Percentiles rank a stretch among this genome's conserved stretches.
Conservation (phyloP, 495 filamentous ascomycete species). For the Bryoglossum gracile region DNA sequence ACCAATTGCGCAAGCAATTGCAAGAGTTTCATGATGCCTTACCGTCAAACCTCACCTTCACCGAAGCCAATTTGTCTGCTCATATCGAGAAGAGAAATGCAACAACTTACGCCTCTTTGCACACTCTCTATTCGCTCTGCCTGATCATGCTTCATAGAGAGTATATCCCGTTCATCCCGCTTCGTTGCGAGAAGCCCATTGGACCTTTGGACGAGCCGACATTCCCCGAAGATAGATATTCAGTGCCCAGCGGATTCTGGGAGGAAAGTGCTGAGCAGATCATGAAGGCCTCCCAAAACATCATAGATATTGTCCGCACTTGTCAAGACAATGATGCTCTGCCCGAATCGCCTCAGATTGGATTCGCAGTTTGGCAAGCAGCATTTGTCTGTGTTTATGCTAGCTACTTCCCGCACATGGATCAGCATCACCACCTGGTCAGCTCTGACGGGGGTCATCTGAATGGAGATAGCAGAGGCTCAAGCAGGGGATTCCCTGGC, state of each 20-base stretch:
- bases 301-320: conserved; percentile 68
- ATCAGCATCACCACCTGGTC: conserved; percentile 55
- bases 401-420: conserved; percentile 72
- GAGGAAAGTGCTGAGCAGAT: conserved; percentile 64
- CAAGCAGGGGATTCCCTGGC: conserved; percentile 29
- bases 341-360: conserved; percentile 72
- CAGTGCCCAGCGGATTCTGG: conserved; percentile 57
- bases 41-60: conserved; percentile 64
- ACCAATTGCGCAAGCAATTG: conserved; percentile 51
- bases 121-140: conserved; percentile 70
- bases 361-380: conserved; percentile 78
- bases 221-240: conserved; percentile 48
- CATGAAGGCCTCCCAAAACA: conserved; percentile 64
- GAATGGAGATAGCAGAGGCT: conserved; percentile 15
- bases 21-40: conserved; percentile 58
- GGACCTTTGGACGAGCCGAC: conserved; percentile 69
- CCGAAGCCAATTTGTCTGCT: conserved; percentile 66
- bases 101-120: conserved; percentile 68
- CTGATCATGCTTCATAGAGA: conserved; percentile 74
- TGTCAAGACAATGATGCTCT: conserved; percentile 63
- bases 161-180: conserved; percentile 74
- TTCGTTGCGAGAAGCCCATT: conserved; percentile 57
- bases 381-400: conserved; percentile 64
- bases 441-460: conserved; percentile 18
- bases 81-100: conserved; percentile 71